Conservation (phyloP, 2,329 filamentous ascomycete genomes). For the Amauroascus verrucosus region DNA sequence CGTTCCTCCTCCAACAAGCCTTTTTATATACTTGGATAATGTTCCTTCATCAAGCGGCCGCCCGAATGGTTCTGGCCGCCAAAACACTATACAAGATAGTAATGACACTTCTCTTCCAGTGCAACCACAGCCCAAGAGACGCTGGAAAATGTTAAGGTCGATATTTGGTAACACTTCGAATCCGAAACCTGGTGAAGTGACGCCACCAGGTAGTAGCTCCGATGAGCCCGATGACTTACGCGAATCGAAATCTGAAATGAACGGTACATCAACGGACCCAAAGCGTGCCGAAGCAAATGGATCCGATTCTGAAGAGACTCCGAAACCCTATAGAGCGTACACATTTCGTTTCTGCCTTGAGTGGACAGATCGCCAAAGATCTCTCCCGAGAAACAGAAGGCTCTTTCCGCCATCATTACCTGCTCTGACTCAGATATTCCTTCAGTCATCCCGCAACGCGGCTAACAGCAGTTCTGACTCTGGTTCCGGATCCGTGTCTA, state of each 20-base stretch:
- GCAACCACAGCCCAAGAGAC: slow-evolving; percentile 29
- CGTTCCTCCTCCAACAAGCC: slow-evolving; percentile 41
- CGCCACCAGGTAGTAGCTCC: slow-evolving; percentile 30
- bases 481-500: slow-evolving; percentile 15
- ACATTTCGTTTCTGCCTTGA: slow-evolving; percentile 62
- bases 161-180: slow-evolving; percentile 40
- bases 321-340: slow-evolving; percentile 41
- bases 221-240: slow-evolving; percentile 21
- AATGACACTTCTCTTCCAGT: slow-evolving; percentile 5
- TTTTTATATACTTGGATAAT: slow-evolving; percentile 37
- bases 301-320: slow-evolving; percentile 1
- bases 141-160: slow-evolving; percentile 44
- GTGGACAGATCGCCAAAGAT: slow-evolving; percentile 47
- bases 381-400: slow-evolving; percentile 42
- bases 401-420: slow-evolving; percentile 49
- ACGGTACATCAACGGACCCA: background rate
- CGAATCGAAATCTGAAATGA: slow-evolving; percentile 19
- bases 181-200: slow-evolving; percentile 36
- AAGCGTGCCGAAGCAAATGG: slow-evolving; percentile 1
- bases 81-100: slow-evolving; percentile 24
- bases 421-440: slow-evolving; percentile 43
- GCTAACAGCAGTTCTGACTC: slow-evolving; percentile 12
- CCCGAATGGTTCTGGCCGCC: slow-evolving; percentile 21
- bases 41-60: slow-evolving; percentile 24
- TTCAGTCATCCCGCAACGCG: slow-evolving; percentile 32